Conservation (phyloP, 2,329 filamentous ascomycete genomes). For the Fusarium tanahbumbuense region DNA sequence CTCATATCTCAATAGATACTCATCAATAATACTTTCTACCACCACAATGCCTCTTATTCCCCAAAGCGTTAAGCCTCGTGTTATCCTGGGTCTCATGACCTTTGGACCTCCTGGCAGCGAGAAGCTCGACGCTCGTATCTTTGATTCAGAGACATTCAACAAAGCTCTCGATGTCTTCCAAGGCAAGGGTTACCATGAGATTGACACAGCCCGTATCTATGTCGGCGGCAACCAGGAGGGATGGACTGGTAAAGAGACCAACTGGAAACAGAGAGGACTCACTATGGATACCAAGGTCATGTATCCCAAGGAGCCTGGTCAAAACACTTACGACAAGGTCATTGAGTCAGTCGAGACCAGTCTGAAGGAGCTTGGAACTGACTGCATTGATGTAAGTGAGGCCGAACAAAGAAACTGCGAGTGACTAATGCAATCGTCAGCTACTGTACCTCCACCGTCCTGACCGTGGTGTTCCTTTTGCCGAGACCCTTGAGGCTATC, state of each 20-base stretch:
- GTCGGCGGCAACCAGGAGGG: conserved; percentile 79
- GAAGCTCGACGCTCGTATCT: conserved; percentile 75
- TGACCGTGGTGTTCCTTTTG: conserved; percentile 76
- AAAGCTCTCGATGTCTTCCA: conserved; percentile 80
- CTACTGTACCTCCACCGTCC: conserved; percentile 55
- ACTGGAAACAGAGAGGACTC: conserved; percentile 83
- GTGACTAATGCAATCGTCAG: conserved; percentile 38
- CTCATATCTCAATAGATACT: background rate
- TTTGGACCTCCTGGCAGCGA: conserved; percentile 74
- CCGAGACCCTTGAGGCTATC: conserved; percentile 80
- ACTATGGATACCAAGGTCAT: conserved; percentile 80
- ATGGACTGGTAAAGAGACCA: conserved; percentile 75
- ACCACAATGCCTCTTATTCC: conserved; percentile 60
- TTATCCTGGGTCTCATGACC: conserved; percentile 89
- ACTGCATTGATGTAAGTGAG: conserved; percentile 73
- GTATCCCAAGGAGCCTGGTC: conserved; percentile 71
- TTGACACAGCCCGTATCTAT: conserved; percentile 86
- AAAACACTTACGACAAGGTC: conserved; percentile 73
- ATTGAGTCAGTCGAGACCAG: conserved; percentile 73
- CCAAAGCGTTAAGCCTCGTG: conserved; percentile 66
- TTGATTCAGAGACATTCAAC: conserved; percentile 73
- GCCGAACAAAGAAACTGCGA: background rate
- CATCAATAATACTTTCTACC: background rate
- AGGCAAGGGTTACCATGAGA: conserved; percentile 81
- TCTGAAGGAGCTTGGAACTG: conserved; percentile 76